Base-by-base conservation (phyloP, 2,329 filamentous ascomycete genomes). In the Fusarium drepaniforme region DNA sequence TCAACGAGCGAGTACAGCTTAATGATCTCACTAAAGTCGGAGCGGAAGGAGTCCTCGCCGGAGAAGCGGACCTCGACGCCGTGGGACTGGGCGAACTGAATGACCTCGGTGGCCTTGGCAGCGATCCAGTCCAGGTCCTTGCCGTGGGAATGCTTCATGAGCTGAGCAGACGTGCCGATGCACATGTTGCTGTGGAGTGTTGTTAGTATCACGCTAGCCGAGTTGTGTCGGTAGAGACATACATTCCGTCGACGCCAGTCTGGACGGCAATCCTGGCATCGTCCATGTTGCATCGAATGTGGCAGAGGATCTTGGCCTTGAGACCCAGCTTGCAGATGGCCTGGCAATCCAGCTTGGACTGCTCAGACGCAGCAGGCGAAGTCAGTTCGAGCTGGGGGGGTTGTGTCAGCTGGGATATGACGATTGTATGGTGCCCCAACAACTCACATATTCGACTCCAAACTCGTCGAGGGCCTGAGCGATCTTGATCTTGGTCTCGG, bases 291-390 rank as follows among this genome's bases (percentile, higher is more conserved):
- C 81, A 80, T 63, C 79, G 74, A 18, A 80, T 78, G 61, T 78
- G 76, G 70, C 70, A 71, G 21, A 78, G 30, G 8, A 75, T 40
- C 69, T 77, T 89, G 75, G 91, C 90, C 92, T 95, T 96, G 83
- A 98, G 90, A 74, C 95, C 95, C 64, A 98, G 93, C 89, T 96
- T 95, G 93, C 94, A 97, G 81, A 98, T 98, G 67, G 93, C 92
- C 86, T 97, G 93, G 84, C 95, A 97, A 86, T 98, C 96, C 80
- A 87, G 84, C 83, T 93, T 91, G 66, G 95, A 97, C 86, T 97
- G 94, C 86, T 95, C 93, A 16, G 93, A 96, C 64, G 95, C 93
- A 76, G 93, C 95, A 44, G 96, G 96, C 72, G 90, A 94, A 71
- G 96, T 98, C 80, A 98, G 88, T 86, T 98, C 96, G 23, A 82